Evolutionary conservation across 495 filamentous ascomycete species (phyloP).

Genomic region (Jackrogersella multiformis): DNA sequence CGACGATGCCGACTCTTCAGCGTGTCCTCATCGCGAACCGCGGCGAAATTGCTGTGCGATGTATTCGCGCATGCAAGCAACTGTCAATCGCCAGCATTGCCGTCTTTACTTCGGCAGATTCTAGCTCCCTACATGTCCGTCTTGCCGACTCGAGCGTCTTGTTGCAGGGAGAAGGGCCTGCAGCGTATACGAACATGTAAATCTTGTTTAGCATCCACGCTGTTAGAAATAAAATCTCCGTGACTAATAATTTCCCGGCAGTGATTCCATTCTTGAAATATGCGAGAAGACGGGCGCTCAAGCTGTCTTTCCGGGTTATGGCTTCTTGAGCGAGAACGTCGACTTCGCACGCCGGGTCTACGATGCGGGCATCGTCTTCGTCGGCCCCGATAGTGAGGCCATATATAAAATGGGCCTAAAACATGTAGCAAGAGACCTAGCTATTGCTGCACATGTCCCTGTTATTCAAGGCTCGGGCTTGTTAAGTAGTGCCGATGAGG

Average conservation of each 20-base stretch:
- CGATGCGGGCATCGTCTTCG: conserved; percentile 62
- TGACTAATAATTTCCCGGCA: conserved; percentile 19
- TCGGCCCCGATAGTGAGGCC: conserved; percentile 61
- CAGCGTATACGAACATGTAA: conserved; percentile 40
- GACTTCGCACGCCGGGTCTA: conserved; percentile 61
- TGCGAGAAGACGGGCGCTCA: conserved; percentile 22
- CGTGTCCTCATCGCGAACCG: conserved; percentile 58
- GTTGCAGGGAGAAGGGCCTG: conserved; percentile 34
- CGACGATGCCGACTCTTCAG: conserved; percentile 10
- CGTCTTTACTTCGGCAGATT: conserved; percentile 65
- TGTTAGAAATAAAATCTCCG: not conserved
- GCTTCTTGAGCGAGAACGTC: conserved; percentile 67
- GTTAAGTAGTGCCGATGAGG: conserved; percentile 16
- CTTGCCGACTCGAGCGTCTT: conserved; percentile 60
- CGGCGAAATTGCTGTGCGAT: conserved; percentile 66
- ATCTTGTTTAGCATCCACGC: too few species aligned
- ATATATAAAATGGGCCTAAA: conserved; percentile 68
- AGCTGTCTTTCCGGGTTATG: conserved; percentile 45
- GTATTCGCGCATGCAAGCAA: conserved; percentile 53
- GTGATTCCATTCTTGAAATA: conserved; percentile 38
- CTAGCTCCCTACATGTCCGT: conserved; percentile 63
- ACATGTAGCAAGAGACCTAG: conserved; percentile 59
- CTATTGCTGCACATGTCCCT: conserved; percentile 27
- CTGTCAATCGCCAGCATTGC: conserved; percentile 61
- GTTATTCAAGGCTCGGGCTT: conserved; percentile 36